Percentiles rank a stretch among this genome's conserved stretches.
phyloP scores from a whole-genome alignment of 139 green algal species.

The Gonium pectorale region DNA sequence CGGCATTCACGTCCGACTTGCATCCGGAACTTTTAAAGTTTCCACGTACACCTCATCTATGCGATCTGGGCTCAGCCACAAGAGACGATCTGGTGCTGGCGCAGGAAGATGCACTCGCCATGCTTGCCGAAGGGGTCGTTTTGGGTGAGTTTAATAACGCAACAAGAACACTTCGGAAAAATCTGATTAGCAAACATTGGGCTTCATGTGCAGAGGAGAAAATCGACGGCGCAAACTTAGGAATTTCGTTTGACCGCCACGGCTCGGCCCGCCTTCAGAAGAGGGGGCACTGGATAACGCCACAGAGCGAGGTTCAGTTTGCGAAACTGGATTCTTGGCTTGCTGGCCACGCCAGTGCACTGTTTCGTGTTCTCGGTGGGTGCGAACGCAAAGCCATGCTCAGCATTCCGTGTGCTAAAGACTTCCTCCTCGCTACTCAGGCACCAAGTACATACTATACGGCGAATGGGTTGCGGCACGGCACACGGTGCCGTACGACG shows the following conservation, averaged over 20 bases:
- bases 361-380: not conserved
- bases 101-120: not conserved
- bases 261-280: constrained; percentile 12
- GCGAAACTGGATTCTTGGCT: constrained; percentile 42
- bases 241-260: constrained; percentile 20
- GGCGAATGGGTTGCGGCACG: constrained; percentile 51
- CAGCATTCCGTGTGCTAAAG: not conserved
- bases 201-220: constrained; percentile 50
- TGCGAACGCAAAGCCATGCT: not conserved
- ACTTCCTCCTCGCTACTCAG: constrained; percentile 3
- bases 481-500: constrained; percentile 47
- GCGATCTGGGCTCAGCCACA: constrained; percentile 36
- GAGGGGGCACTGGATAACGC: constrained; percentile 44
- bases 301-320: constrained; percentile 45
- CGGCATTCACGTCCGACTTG: too few relatives aligned
- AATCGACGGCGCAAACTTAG: constrained; percentile 49
- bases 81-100: constrained; percentile 43
- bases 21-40: constrained; percentile 31
- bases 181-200: not conserved
- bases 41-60: constrained; percentile 35
- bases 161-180: not conserved
- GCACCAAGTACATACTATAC: constrained; percentile 45
- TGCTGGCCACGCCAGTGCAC: not conserved
- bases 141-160: not conserved
- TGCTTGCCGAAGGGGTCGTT: not conserved